Evolutionary conservation across 2,329 filamentous ascomycete genomes (phyloP), one percentile per base, ranked within the genome.

Genomic region (Trichocomaceae sp.): DNA sequence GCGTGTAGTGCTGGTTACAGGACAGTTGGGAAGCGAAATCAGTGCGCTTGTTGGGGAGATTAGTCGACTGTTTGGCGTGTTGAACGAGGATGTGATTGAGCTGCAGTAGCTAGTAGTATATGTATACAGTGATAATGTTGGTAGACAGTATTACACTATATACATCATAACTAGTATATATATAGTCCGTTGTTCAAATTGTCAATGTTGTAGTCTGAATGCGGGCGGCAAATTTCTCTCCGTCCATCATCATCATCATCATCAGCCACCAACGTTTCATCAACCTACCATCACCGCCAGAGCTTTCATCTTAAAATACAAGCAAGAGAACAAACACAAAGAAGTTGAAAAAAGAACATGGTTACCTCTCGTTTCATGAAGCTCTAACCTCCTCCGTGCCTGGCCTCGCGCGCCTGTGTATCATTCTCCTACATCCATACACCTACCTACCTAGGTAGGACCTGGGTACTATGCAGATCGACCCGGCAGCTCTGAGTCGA

Each of bases 41-140:
- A 71, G 68, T 29, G 71, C 73, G n/a, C 75, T 82, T 26, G 75
- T 79, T 42, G 72, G 71, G 47, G 79, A 82, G 59, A 76, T 84
- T 44, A 80, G 83, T 58, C 76, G 75, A 58, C 64, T 86, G 17
- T 85, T 83, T 66, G 83, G 83, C 5, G 77, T 81, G 15, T 64
- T 85, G 54, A 77, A 81, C 65, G 83, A 85, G 64, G 82, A 85
- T 61, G 77, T 78, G 59, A 69, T 85, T 58, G 79, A 79, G 65
- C 69, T 85, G 57, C 72, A 79, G 61, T 79, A 69, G 26, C 26
- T 10, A 47, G 9, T 29, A 35, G 19, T 10, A 35, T 12, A 3
- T 37, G 3, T 39, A 42, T 22, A 42, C 23, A 26, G 23, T 26
- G 17, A 22, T 20, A 22, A 20, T n/a, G n/a, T n/a, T n/a, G n/a